phyloP scores from a whole-genome alignment of 2,329 filamentous ascomycete species.

The Huntiella moniliformis region DNA sequence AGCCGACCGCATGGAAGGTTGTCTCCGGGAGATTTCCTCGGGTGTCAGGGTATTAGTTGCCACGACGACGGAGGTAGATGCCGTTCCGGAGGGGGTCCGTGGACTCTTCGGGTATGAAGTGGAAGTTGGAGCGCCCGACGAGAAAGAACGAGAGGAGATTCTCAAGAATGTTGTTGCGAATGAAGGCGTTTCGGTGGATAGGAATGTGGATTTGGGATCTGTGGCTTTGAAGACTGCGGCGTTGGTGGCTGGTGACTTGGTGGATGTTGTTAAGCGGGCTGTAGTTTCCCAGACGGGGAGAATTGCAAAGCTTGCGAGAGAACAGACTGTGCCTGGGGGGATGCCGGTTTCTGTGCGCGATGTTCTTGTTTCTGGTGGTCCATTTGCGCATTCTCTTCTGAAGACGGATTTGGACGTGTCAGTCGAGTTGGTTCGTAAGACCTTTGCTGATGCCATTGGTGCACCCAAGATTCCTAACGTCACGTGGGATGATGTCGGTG shows the following conservation, averaged over 20 bases:
- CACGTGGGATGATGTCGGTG: constrained; percentile 88
- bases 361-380: constrained; percentile 72
- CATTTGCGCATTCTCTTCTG: constrained; percentile 57
- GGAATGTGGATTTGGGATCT: constrained; percentile 64
- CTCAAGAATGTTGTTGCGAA: constrained; percentile 61
- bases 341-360: constrained; percentile 49
- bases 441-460: constrained; percentile 92
- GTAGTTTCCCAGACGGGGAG: constrained; percentile 57
- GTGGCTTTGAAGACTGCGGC: constrained; percentile 92
- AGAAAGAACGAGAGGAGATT: constrained; percentile 78
- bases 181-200: constrained; percentile 55
- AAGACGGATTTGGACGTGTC: constrained; percentile 78
- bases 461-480: constrained; percentile 97
- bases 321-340: constrained; percentile 18
- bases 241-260: constrained; percentile 79
- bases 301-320: constrained; percentile 38
- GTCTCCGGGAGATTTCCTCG: constrained; percentile 66
- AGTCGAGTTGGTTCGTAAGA: constrained; percentile 88
- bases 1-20: constrained; percentile 72
- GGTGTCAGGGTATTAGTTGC: constrained; percentile 71
- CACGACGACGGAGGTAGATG: constrained; percentile 88
- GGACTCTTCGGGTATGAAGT: constrained; percentile 90
- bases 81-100: constrained; percentile 75
- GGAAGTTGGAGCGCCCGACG: constrained; percentile 82
- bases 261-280: constrained; percentile 86